phyloP scores from a whole-genome alignment of 495 filamentous ascomycete genomes.

The Paragyromitra xinjiangensis region DNA sequence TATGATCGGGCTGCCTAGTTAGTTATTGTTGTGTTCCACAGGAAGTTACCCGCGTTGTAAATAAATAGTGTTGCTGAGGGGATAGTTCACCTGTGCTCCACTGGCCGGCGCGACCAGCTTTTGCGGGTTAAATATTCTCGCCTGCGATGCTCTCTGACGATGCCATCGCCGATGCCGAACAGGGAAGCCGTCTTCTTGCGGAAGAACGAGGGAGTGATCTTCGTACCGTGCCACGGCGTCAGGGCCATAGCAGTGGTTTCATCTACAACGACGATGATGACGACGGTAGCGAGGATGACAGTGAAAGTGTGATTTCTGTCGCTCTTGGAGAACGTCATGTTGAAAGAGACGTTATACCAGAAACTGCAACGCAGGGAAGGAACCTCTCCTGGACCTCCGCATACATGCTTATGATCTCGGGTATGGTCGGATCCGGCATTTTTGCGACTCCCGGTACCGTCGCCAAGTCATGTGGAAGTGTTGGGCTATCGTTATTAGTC shows the following conservation, averaged over 20 bases:
- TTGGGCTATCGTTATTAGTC: slow-evolving; percentile 70
- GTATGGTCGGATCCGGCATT: slow-evolving; percentile 77
- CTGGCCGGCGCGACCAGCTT: not conserved
- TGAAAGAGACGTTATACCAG: slow-evolving; percentile 70
- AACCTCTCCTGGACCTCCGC: slow-evolving; percentile 73
- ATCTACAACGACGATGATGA: not conserved
- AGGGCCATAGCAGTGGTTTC: not conserved
- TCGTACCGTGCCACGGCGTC: not conserved
- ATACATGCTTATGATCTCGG: slow-evolving; percentile 76
- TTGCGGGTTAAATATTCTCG: not conserved
- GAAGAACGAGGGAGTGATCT: not conserved
- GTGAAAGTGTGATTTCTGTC: not conserved
- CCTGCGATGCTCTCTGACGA: not conserved
- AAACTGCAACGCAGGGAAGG: slow-evolving; percentile 69
- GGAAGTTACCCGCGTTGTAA: not conserved
- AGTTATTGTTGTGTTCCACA: too few relatives aligned
- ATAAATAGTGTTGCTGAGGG: not conserved
- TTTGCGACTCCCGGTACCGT: slow-evolving; percentile 77
- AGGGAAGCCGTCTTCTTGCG: not conserved
- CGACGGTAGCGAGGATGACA: not conserved
- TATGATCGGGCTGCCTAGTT: too few relatives aligned
- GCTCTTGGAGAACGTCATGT: slow-evolving; percentile 53
- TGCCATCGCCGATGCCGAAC: not conserved
- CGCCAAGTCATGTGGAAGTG: slow-evolving; percentile 70
- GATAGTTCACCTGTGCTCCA: not conserved